Conservation (phyloP, 331 rosid genomes). For the Telfairia occidentalis region DNA sequence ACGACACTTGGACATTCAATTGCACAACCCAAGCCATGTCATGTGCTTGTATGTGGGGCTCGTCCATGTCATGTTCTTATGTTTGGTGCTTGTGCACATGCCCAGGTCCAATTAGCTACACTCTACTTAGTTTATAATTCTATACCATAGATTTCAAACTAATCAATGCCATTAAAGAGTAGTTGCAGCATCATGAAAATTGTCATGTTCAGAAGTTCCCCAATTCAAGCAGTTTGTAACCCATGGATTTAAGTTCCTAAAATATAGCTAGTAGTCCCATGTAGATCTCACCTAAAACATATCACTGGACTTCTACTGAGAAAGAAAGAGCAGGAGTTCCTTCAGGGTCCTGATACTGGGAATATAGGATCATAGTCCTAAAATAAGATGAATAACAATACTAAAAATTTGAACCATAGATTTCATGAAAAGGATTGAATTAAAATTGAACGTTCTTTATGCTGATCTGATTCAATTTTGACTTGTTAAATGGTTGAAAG, state of each 20-base stretch:
- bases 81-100: no score
- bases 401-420: not conserved
- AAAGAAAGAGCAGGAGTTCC: not conserved
- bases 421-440: not conserved
- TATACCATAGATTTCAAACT: not conserved
- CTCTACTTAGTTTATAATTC: no score
- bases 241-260: not conserved
- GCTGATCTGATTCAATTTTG: not conserved
- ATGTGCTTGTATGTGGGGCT: not conserved
- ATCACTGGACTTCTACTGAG: not conserved
- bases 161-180: not conserved
- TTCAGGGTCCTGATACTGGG: not conserved
- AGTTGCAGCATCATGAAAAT: not conserved
- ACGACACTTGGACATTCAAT: no score
- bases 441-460: not conserved
- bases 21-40: no score
- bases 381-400: not conserved
- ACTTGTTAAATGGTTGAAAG: not conserved
- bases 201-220: not conserved
- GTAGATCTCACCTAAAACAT: not conserved
- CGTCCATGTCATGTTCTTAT: not conserved
- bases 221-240: not conserved
- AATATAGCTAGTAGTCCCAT: not conserved
- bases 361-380: not conserved
- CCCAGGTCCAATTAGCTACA: no score